phyloP scores from a whole-genome alignment of 306 rosid genomes.

The Begonia masoniana region DNA sequence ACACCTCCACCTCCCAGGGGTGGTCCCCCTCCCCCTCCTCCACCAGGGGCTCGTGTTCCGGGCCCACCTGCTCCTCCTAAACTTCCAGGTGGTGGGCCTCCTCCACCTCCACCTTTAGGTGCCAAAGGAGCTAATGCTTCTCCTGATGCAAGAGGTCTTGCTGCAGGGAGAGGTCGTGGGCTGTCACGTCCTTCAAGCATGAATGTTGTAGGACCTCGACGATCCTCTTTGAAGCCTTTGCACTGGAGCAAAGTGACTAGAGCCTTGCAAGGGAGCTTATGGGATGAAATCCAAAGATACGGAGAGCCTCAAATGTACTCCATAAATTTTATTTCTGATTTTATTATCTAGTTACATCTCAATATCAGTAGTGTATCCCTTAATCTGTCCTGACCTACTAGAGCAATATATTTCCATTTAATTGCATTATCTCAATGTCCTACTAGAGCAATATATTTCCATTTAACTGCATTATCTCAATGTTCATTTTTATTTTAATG shows the following conservation, averaged over 20 bases:
- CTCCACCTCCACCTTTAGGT: constrained; percentile 55
- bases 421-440: too few relatives aligned
- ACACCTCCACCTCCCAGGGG: constrained; percentile 24
- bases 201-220: constrained; percentile 29
- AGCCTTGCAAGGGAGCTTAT: constrained; percentile 88
- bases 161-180: constrained; percentile 79
- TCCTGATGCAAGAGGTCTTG: constrained; percentile 28
- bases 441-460: too few relatives aligned
- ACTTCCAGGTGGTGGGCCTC: constrained; percentile 54
- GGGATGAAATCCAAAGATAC: constrained; percentile 89
- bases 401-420: too few relatives aligned
- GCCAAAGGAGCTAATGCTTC: constrained; percentile 40
- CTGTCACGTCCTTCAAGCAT: constrained; percentile 35
- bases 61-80: constrained; percentile 47
- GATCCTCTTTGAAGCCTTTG: constrained; percentile 80
- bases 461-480: not conserved
- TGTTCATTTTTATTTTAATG: not conserved
- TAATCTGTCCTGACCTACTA: too few relatives aligned
- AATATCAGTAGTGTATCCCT: not conserved
- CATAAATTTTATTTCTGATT: constrained; percentile 8
- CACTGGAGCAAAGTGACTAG: constrained; percentile 97
- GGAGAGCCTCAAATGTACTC: constrained; percentile 78
- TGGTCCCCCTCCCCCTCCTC: constrained; percentile 33
- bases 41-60: constrained; percentile 18
- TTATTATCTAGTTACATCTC: not conserved